A percentile compares a stretch with the other conserved stretches of the same genome.
Evolutionary conservation across 75 land plant species (phyloP).

Genomic region (Cupressus sempervirens): DNA sequence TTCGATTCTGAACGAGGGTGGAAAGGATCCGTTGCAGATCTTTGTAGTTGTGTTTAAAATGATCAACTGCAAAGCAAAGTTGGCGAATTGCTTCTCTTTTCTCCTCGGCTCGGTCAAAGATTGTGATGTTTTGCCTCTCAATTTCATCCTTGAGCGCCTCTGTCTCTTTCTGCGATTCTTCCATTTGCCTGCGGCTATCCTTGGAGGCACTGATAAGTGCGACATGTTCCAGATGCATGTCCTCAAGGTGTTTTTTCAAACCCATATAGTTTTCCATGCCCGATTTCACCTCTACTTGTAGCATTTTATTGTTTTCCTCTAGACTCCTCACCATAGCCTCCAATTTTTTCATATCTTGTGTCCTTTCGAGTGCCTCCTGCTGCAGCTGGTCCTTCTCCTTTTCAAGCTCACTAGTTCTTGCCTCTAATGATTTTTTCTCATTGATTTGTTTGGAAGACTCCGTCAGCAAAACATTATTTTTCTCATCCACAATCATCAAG

Average conservation of each 20-base stretch:
- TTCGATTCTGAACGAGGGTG: neutral
- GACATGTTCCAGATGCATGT: constrained; percentile 37
- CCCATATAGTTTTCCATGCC: constrained; percentile 10
- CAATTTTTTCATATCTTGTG: constrained; percentile 6
- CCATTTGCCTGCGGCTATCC: constrained; percentile 1
- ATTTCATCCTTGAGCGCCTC: constrained; percentile 33
- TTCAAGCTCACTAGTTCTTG: neutral
- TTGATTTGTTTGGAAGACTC: neutral
- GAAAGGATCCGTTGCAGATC: constrained; percentile 31
- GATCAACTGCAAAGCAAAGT: constrained; percentile 65
- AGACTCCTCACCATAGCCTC: constrained; percentile 24
- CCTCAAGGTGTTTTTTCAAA: constrained; percentile 19
- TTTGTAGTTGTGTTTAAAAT: constrained; percentile 42
- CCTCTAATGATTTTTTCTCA: neutral
- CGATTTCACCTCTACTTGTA: constrained; percentile 14
- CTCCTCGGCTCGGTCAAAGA: constrained; percentile 61
- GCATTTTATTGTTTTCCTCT: constrained; percentile 23
- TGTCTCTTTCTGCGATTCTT: constrained; percentile 19
- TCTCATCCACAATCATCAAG: too few relatives aligned
- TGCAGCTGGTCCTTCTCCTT: neutral
- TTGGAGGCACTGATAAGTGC: constrained; percentile 28
- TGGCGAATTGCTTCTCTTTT: constrained; percentile 84
- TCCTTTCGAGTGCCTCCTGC: neutral
- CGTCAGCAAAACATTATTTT: too few relatives aligned
- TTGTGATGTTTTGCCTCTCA: constrained; percentile 41